A percentile compares a stretch with the other conserved stretches of the same genome.
phyloP scores from a whole-genome alignment of 2,329 filamentous ascomycete genomes.

The Aaosphaeria arxii region DNA sequence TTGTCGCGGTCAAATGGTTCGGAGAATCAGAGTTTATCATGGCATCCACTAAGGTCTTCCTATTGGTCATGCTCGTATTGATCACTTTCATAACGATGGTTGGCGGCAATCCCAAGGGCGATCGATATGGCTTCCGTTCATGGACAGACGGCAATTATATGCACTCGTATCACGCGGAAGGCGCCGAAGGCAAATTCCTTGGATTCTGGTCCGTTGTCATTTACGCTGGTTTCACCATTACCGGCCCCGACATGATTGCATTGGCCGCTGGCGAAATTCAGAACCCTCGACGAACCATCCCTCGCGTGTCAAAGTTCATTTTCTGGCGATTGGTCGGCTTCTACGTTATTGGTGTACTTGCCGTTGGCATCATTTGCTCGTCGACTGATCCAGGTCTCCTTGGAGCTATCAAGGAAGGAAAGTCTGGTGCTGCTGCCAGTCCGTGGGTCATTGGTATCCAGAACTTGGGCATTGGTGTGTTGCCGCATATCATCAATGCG shows the following conservation, averaged over 20 bases:
- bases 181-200: slow-evolving; percentile 60
- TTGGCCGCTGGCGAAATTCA: slow-evolving; percentile 35
- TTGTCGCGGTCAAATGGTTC: slow-evolving; percentile 35
- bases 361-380: slow-evolving; percentile 60
- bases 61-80: slow-evolving; percentile 30
- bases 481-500: slow-evolving; percentile 25
- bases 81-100: slow-evolving; percentile 31
- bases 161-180: slow-evolving; percentile 49
- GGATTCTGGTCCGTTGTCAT: slow-evolving; percentile 54
- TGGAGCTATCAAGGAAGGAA: slow-evolving; percentile 17
- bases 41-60: slow-evolving; percentile 49
- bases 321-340: slow-evolving; percentile 57
- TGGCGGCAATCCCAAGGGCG: slow-evolving; percentile 33
- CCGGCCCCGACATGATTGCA: slow-evolving; percentile 38
- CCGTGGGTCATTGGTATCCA: slow-evolving; percentile 54
- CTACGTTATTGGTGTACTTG: slow-evolving; percentile 51
- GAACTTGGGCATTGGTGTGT: slow-evolving; percentile 41
- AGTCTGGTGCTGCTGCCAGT: slow-evolving; percentile 36
- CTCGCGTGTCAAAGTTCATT: slow-evolving; percentile 14
- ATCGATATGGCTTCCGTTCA: slow-evolving; percentile 59
- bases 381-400: slow-evolving; percentile 50
- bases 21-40: slow-evolving; percentile 50
- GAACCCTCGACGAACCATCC: slow-evolving; percentile 45
- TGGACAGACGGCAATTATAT: slow-evolving; percentile 61
- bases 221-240: slow-evolving; percentile 48